Evolutionary conservation across 805 yeast genomes (phyloP).

Genomic region (Zygosaccharomyces lentus): DNA sequence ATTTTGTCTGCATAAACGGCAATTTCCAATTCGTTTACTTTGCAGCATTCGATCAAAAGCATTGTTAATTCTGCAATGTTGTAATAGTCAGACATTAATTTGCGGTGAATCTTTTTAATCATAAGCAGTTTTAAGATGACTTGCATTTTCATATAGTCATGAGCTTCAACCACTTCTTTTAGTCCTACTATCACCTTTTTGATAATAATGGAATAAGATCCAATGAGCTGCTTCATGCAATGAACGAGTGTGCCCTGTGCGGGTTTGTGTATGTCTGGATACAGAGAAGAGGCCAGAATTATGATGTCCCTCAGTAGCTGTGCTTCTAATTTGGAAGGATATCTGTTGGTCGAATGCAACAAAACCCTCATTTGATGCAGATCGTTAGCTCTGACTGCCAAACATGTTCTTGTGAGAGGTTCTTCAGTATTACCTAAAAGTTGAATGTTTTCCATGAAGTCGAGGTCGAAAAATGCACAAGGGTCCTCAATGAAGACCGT

Average conservation of each 20-base stretch:
- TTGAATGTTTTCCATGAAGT: constrained; percentile 55
- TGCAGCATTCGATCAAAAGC: constrained; percentile 51
- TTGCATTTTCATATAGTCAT: constrained; percentile 53
- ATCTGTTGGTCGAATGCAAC: constrained; percentile 66
- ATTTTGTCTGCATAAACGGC: constrained; percentile 51
- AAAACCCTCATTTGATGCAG: constrained; percentile 72
- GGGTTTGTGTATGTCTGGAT: constrained; percentile 59
- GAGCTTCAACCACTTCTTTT: constrained; percentile 43
- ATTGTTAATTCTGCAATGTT: constrained; percentile 46
- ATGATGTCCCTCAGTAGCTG: constrained; percentile 62
- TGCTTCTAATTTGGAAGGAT: constrained; percentile 63
- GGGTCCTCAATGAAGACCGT: constrained; percentile 55
- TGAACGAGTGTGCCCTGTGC: constrained; percentile 67
- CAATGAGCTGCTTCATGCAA: constrained; percentile 64
- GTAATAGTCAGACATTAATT: constrained; percentile 53
- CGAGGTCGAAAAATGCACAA: constrained; percentile 48
- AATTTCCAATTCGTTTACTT: constrained; percentile 53
- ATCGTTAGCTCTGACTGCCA: constrained; percentile 69
- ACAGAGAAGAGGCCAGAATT: constrained; percentile 60
- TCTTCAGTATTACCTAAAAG: constrained; percentile 58
- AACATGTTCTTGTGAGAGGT: constrained; percentile 70
- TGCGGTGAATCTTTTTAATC: constrained; percentile 52
- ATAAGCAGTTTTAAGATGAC: constrained; percentile 59
- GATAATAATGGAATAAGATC: constrained; percentile 57
- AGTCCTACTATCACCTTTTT: constrained; percentile 40